Evolutionary conservation across 495 filamentous ascomycete genomes (phyloP), one percentile per base, ranked within the genome.

Genomic region (Aspergillus conjunctus): DNA sequence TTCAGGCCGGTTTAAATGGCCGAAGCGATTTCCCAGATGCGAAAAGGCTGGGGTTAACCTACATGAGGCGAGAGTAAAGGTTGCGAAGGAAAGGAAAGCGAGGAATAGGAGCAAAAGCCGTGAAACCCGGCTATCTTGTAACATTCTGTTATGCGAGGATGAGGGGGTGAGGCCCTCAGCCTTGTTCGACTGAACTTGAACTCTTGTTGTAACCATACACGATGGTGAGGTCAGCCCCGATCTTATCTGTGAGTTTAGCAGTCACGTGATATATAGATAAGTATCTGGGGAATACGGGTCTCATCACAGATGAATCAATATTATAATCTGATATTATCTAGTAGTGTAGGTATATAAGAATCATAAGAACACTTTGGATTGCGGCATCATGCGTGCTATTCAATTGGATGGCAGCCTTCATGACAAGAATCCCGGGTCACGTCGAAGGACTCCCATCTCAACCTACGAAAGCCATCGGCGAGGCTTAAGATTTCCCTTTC

Each of bases 401-500:
- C 2, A 26, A 26, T 26, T 26, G 5, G 26, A 26, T 5, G 26
- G 2, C 26, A 26, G 26, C 26, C 26, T 26, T 26, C 26, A 26
- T 26, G 26, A 5, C 26, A 26, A 26, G 5, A 26, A 5, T 26
- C 26, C 26, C 26, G 5, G 26, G 26, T 26, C 26, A 26, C 26
- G 26, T 5, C 5, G 26, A 26, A 26, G 26, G 26, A 26, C 26
- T 26, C 26, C 26, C 26, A 26, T 26, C 26, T 26, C 26, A 26
- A 26, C 2, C 5, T 26, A 5, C 26, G 1, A 20, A 37, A 22
- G 21, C 2, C 10, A 54, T 14, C 43, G 21, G 12, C 15, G n/a
- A 46, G 11, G 18, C 4, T 59, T 63, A 79, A 53, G 74, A 78
- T 62, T 68, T 77, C 17, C 76, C 77, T 65, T 78, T 78, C 66